Percentiles rank a stretch among this genome's conserved stretches.
These are phyloP conservation scores for Orbilia blumenaviensis DNA, from an alignment of 2,329 filamentous ascomycete species.

Conservation along the genomic window DNA sequence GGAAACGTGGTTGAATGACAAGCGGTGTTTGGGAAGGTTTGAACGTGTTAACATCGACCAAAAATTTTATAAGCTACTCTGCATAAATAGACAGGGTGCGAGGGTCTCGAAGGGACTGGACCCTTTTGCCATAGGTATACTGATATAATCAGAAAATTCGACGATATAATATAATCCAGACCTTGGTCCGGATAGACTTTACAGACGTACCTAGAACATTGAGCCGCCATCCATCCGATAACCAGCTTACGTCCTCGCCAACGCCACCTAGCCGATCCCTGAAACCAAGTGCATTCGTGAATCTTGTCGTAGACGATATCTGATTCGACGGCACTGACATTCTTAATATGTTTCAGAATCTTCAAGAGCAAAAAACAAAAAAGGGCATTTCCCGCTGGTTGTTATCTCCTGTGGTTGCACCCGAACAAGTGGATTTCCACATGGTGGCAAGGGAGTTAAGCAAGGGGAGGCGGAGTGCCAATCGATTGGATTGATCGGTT, in stretches of 20 bases:
- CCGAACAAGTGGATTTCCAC: slow-evolving; percentile 9
- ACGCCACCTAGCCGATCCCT: neutral
- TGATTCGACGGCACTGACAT: slow-evolving; percentile 22
- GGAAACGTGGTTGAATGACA: neutral
- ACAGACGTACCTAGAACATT: too few relatives aligned
- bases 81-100: too few relatives aligned
- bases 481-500: neutral
- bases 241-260: neutral
- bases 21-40: neutral
- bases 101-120: too few relatives aligned
- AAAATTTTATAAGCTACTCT: neutral
- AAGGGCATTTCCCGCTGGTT: neutral
- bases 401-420: neutral
- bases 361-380: neutral
- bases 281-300: neutral
- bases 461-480: slow-evolving; percentile 2
- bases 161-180: too few relatives aligned
- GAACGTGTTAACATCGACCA: neutral
- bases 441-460: slow-evolving; percentile 23
- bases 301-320: neutral
- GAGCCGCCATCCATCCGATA: neutral
- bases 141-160: too few relatives aligned
- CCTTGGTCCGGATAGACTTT: too few relatives aligned
- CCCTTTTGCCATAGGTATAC: too few relatives aligned
- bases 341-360: slow-evolving; percentile 11